Base-by-base conservation (phyloP, 2,329 filamentous ascomycete genomes). In the Exophiala mesophila region DNA sequence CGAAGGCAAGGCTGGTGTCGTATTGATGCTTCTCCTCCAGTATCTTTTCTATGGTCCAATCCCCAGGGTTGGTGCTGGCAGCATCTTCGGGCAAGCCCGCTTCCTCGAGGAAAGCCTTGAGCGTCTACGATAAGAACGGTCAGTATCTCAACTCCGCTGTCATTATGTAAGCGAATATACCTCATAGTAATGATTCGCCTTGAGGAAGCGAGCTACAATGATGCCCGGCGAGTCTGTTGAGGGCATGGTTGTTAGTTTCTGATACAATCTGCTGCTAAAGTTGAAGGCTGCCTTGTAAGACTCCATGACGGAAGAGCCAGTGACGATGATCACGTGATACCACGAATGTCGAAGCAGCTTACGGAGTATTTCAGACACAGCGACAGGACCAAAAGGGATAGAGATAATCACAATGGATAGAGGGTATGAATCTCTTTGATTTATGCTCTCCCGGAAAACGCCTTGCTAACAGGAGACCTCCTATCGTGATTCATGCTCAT, bases 21-120 rank as follows among this genome's bases (percentile, higher is more conserved):
- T 75, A 81, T 0, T 63, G 64, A 53, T 68, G 71, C 62, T 81
- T 82, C 60, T 82, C 77, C 36, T 78, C 69, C 5, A 82, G 63
- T n/a, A 81, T 64, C 32, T 70, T 64, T 54, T 82, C 77, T 39
- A 82, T 70, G 2, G 77, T 78, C 57, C 78, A 63, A 39, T 69
- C 64, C 20, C 64, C 50, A 3, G 61, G 57, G 3, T 60, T 56
- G 6, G 50, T 45, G 13, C 53, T 57, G 0, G 73, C 78, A 34
- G 65, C 70, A 60, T 77, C 70, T 13, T 63, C 49, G 9, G 74
- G 65, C 13, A 82, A 63, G 4, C 67, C 71, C 7, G 77, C 74
- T 59, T 81, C 78, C 34, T 61, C 56, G 42, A 81, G 63, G 56
- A 81, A 81, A n/a, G 70, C 71, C 18, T 70, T 62, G 17, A 80